Evolutionary conservation across 202 grass and related monocot species (phyloP).

Genomic region (Brachypodium distachyon): DNA sequence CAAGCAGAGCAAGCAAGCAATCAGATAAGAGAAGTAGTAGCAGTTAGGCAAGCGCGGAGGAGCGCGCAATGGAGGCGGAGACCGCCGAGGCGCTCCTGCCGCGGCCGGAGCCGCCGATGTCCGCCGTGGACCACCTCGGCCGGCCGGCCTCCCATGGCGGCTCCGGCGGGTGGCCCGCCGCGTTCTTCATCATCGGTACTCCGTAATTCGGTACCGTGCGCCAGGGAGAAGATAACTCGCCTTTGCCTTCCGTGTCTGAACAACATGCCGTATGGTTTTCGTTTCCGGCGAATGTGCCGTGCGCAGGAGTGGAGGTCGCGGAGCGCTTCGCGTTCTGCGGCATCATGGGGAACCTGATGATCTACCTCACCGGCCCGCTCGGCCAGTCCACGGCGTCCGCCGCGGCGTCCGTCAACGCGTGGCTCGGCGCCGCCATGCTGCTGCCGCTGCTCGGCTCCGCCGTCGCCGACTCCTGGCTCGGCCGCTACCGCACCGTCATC

Average conservation of each 20-base stretch:
- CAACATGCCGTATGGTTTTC: not conserved
- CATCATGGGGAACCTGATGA: conserved; percentile 49
- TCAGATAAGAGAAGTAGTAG: not conserved
- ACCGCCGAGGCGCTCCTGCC: not conserved
- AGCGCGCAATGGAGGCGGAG: not conserved
- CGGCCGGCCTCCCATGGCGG: not conserved
- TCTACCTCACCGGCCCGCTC: conserved; percentile 54
- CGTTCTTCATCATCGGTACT: not conserved
- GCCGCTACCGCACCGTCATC: conserved; percentile 44
- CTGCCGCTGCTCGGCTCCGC: conserved; percentile 45
- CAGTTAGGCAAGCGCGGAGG: not conserved
- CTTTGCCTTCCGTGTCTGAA: not conserved
- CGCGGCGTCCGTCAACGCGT: conserved; percentile 39
- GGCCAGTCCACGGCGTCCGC: conserved; percentile 35
- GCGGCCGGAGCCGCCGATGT: not conserved
- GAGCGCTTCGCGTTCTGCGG: conserved; percentile 47
- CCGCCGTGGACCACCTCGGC: not conserved
- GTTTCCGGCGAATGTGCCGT: not conserved
- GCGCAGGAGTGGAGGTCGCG: conserved; percentile 62
- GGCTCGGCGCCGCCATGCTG: conserved; percentile 29
- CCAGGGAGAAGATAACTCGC: not conserved
- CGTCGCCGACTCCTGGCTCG: conserved; percentile 47
- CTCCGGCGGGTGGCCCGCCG: not conserved
- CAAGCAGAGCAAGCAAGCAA: too few species aligned
- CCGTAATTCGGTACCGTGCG: too few species aligned